Evolutionary conservation across 2,329 filamentous ascomycete genomes (phyloP).

Genomic region (Xylariales sp.): DNA sequence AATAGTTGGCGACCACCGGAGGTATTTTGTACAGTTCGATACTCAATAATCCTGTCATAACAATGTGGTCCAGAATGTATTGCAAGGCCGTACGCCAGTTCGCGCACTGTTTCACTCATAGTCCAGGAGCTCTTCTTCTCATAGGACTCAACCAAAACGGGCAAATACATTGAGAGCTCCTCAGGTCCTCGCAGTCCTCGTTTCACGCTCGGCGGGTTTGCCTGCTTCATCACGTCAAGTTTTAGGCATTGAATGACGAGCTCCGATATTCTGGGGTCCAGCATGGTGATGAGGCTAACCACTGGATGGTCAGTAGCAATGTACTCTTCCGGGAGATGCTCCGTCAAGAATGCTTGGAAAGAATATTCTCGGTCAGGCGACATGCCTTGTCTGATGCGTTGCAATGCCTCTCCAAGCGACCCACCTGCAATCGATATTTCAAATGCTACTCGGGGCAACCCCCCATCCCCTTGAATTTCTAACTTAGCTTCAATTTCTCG

Average conservation of each 20-base stretch:
- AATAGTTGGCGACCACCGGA: constrained; percentile 25
- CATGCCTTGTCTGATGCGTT: constrained; percentile 15
- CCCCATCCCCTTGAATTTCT: constrained; percentile 19
- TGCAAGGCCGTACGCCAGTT: constrained; percentile 31
- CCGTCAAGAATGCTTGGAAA: constrained; percentile 19
- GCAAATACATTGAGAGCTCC: constrained; percentile 30
- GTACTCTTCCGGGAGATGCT: constrained; percentile 17
- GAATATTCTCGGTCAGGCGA: constrained; percentile 7
- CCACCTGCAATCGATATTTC: constrained; percentile 16
- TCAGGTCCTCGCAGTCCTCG: constrained; percentile 17
- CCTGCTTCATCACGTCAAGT: constrained; percentile 21
- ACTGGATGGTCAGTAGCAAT: constrained; percentile 19
- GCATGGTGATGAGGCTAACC: constrained; percentile 14
- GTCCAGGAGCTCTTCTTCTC: constrained; percentile 33
- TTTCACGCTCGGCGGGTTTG: constrained; percentile 19
- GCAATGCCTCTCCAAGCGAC: constrained; percentile 14
- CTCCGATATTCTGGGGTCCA: constrained; percentile 32
- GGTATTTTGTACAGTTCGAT: constrained; percentile 27
- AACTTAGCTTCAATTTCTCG: constrained; percentile 19
- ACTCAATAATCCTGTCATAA: constrained; percentile 27
- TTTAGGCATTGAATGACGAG: constrained; percentile 30
- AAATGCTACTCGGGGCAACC: constrained; percentile 24
- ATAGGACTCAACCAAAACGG: constrained; percentile 34
- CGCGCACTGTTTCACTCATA: constrained; percentile 27
- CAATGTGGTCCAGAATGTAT: constrained; percentile 12